A percentile compares a stretch with the other conserved stretches of the same genome.
phyloP scores from a whole-genome alignment of 495 filamentous ascomycete genomes.

The Bacidia rubella region DNA sequence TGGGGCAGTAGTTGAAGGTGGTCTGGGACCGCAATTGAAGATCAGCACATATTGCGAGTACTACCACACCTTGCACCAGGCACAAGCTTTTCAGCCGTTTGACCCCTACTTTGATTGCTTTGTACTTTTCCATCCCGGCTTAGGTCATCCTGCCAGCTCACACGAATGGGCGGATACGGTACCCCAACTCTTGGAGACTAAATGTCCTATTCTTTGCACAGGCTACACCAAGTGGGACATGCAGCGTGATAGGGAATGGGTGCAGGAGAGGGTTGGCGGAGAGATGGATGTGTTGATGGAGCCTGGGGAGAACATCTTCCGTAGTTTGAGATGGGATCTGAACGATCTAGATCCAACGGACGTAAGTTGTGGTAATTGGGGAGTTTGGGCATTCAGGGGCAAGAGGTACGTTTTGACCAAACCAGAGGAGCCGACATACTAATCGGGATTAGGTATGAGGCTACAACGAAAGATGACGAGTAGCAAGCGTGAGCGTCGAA shows the following conservation, averaged over 20 bases:
- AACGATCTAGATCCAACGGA: slow-evolving; percentile 93
- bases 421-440: neutral
- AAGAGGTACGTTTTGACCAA: slow-evolving; percentile 59
- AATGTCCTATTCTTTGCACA: slow-evolving; percentile 82
- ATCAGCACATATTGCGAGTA: slow-evolving; percentile 96
- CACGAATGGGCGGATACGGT: slow-evolving; percentile 90
- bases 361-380: slow-evolving; percentile 91
- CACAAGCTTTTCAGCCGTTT: slow-evolving; percentile 77
- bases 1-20: slow-evolving; percentile 80
- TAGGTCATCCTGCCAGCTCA: slow-evolving; percentile 83
- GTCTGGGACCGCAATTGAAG: slow-evolving; percentile 73
- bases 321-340: slow-evolving; percentile 91
- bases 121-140: slow-evolving; percentile 87
- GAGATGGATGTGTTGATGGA: slow-evolving; percentile 88
- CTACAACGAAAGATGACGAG: slow-evolving; percentile 5
- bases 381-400: slow-evolving; percentile 88
- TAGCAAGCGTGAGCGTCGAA: too few species aligned
- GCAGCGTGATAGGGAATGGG: slow-evolving; percentile 81
- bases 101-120: slow-evolving; percentile 98
- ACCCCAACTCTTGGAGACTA: slow-evolving; percentile 81
- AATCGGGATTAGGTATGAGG: slow-evolving; percentile 3
- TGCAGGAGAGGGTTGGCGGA: slow-evolving; percentile 64
- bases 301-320: slow-evolving; percentile 86
- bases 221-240: slow-evolving; percentile 94
- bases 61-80: slow-evolving; percentile 89